Conservation (phyloP, 2,329 filamentous ascomycete genomes). For the Aspergillus proliferans region DNA sequence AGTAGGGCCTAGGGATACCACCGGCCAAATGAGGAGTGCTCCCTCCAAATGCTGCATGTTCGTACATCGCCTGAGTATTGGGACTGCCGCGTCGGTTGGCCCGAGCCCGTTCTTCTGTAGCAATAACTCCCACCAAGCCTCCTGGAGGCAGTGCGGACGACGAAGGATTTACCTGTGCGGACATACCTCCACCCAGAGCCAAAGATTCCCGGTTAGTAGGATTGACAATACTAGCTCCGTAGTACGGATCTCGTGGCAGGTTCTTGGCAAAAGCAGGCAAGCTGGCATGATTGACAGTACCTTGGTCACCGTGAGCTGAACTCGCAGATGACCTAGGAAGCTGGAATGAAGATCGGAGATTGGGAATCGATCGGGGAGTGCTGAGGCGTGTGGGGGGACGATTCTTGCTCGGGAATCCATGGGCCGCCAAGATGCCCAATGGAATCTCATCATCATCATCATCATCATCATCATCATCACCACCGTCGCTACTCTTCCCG, state of each 20-base stretch:
- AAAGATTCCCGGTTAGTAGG: conserved; percentile 68
- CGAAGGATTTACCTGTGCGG: conserved; percentile 34
- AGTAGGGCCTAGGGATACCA: conserved; percentile 33
- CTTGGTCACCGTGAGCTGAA: conserved; percentile 49
- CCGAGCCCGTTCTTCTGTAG: conserved; percentile 71
- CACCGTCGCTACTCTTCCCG: conserved; percentile 45
- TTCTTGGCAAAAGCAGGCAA: conserved; percentile 78
- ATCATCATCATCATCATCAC: conserved; percentile 78
- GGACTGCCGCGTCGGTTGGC: conserved; percentile 75
- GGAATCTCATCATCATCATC: conserved; percentile 86
- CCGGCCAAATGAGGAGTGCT: conserved; percentile 18
- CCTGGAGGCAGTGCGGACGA: conserved; percentile 54
- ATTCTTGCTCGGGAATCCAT: conserved; percentile 77
- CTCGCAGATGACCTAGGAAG: conserved; percentile 46
- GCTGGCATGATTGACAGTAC: conserved; percentile 40
- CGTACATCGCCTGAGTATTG: conserved; percentile 52
- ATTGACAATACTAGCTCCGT: conserved; percentile 70
- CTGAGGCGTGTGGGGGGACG: conserved; percentile 65
- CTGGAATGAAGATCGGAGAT: conserved; percentile 55
- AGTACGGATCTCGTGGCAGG: conserved; percentile 78
- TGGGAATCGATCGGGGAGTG: conserved; percentile 63
- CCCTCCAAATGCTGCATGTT: conserved; percentile 26
- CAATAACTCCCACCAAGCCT: conserved; percentile 82
- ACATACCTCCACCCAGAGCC: conserved; percentile 57
- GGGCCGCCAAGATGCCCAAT: conserved; percentile 76